Base-by-base conservation (phyloP, 2,329 filamentous ascomycete genomes). In the Cordyceps cicadae region DNA sequence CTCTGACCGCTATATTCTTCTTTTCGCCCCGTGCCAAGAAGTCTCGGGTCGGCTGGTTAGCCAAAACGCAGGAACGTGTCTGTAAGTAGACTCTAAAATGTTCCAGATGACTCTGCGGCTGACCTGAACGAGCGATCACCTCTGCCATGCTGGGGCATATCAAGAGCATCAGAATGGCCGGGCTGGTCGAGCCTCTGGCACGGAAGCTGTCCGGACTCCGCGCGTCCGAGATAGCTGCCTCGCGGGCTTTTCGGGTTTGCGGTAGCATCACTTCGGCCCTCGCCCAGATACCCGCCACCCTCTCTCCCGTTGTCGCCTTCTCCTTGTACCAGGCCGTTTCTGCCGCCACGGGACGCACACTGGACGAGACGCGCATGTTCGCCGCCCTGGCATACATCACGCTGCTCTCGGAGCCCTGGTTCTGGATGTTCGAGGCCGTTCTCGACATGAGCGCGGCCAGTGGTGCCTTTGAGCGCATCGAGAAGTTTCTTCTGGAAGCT, bases 141-240 rank as follows among this genome's bases (percentile, higher is more conserved):
- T 70, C 69, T 24, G 66, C 68, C 12, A 69, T 76, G 59, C 70
- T 77, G 50, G 71, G 71, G 1, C 70, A 72, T 7, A 75, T 77
- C 64, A 77, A 77, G 63, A 73, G 71, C 59, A 73, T 77, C 59
- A 77, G 76, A 64, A 73, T 77, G 63, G 73, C 73, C 0, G 75
- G 74, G 5, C 65, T 77, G 0, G 65, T 73, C 1, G 65, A 71
- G 37, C 69, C 67, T 17, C 65, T 76, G 0, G 67, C 66, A 0
- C 54, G 60, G 15, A 67, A 67, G 5, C 67, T 75, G n/a, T 63
- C 67, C 11, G 53, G 59, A 8, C 64, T 74, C 7, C 72, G 76
- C 2, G 61, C 70, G 5, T 66, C 71, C 14, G 75, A 78, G 55
- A 67, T 77, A 9, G 66, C 62, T n/a, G 65, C 72, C 1, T 73